Percentiles rank a stretch among this genome's conserved stretches.
Conservation (phyloP, 2,329 filamentous ascomycete species). For the Clonostachys byssicola region DNA sequence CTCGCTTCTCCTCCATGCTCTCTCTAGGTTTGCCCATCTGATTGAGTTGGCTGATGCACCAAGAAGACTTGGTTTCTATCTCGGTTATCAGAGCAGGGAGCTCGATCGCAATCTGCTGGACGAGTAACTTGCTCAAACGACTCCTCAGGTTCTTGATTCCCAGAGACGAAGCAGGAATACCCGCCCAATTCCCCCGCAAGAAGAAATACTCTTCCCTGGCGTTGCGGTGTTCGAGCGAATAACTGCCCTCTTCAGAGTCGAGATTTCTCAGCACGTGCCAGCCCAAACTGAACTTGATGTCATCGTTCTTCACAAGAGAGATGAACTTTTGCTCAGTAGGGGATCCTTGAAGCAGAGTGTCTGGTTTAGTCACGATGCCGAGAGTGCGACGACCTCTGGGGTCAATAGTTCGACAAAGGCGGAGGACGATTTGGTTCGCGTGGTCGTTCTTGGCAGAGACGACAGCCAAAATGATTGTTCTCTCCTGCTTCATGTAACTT, state of each 20-base stretch:
- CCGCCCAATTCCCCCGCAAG: slow-evolving; percentile 28
- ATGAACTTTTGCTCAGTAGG: slow-evolving; percentile 32
- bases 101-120: slow-evolving; percentile 37
- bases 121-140: slow-evolving; percentile 46
- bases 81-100: slow-evolving; percentile 39
- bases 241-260: slow-evolving; percentile 25
- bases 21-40: slow-evolving; percentile 43
- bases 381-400: slow-evolving; percentile 35
- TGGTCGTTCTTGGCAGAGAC: slow-evolving; percentile 53
- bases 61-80: slow-evolving; percentile 25
- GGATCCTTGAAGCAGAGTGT: slow-evolving; percentile 24
- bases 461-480: slow-evolving; percentile 58
- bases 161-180: slow-evolving; percentile 23
- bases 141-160: slow-evolving; percentile 44
- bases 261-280: slow-evolving; percentile 50
- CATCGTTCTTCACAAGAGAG: slow-evolving; percentile 35
- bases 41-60: slow-evolving; percentile 28
- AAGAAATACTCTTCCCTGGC: slow-evolving; percentile 37
- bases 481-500: slow-evolving; percentile 49
- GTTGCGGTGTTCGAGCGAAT: slow-evolving; percentile 26
- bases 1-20: slow-evolving; percentile 39
- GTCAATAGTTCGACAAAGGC: slow-evolving; percentile 26
- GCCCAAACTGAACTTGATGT: slow-evolving; percentile 41
- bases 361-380: slow-evolving; percentile 56
- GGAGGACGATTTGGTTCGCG: slow-evolving; percentile 53